These are phyloP conservation scores for Solanum appendiculatum DNA, from an alignment of 257 asterid genomes.

Conservation along the genomic window DNA sequence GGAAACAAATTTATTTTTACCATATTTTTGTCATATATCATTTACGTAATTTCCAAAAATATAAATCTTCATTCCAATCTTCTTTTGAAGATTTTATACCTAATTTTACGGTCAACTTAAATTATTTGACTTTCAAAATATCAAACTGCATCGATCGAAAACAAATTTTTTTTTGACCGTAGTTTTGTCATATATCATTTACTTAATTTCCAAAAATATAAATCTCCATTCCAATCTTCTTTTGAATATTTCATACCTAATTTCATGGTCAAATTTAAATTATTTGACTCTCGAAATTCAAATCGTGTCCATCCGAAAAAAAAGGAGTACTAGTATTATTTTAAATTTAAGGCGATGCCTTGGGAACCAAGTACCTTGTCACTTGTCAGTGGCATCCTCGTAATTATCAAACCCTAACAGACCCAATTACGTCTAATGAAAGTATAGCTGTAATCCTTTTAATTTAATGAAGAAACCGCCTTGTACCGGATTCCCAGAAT, in stretches of 20 bases:
- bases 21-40: no score
- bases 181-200: no score
- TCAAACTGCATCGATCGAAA: accelerated
- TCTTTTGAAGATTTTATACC: no score
- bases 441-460: conserved; percentile 27
- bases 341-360: not conserved
- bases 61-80: no score
- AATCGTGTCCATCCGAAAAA: accelerated
- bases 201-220: no score
- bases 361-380: conserved; percentile 11
- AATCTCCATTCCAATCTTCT: no score
- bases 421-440: conserved; percentile 6
- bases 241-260: no score
- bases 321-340: no score
- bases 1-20: not conserved
- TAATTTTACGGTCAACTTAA: no score
- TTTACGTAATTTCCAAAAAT: no score
- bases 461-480: conserved; percentile 20
- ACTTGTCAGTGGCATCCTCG: conserved; percentile 29
- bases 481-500: conserved; percentile 25
- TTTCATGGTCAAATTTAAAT: no score
- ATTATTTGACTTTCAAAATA: not conserved
- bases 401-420: not conserved
- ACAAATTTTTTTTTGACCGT: not conserved
- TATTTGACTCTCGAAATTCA: not conserved